These are phyloP conservation scores for Lyophyllum shimeji DNA, from an alignment of 768 basidiomycete species.

Conservation along the genomic window DNA sequence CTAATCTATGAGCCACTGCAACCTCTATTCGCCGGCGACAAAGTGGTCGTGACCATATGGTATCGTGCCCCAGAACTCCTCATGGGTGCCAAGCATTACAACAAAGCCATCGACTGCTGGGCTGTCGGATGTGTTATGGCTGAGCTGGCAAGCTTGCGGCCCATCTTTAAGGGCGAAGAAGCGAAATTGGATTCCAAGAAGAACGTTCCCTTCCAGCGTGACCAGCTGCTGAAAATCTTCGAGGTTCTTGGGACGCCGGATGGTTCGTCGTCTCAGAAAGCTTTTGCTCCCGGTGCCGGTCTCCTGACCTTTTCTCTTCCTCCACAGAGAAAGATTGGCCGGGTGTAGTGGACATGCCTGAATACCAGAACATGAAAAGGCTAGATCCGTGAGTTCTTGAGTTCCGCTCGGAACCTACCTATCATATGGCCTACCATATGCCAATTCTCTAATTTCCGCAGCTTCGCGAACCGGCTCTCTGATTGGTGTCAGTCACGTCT, in stretches of 20 bases:
- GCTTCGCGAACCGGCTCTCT: slow-evolving; percentile 54
- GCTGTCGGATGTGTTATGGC: slow-evolving; percentile 98
- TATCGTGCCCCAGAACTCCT: slow-evolving; percentile 97
- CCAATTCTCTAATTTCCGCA: slow-evolving; percentile 2
- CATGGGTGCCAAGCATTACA: slow-evolving; percentile 96
- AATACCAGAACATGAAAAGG: slow-evolving; percentile 79
- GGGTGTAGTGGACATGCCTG: slow-evolving; percentile 80
- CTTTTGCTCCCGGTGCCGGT: not conserved
- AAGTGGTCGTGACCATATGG: slow-evolving; percentile 99
- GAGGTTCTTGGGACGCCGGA: slow-evolving; percentile 91
- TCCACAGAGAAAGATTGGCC: slow-evolving; percentile 83
- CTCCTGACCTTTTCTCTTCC: slow-evolving; percentile 3
- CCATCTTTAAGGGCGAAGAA: slow-evolving; percentile 99
- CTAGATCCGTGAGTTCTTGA: slow-evolving; percentile 61
- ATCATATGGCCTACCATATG: not conserved
- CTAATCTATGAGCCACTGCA: slow-evolving; percentile 91
- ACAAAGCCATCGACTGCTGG: slow-evolving; percentile 96
- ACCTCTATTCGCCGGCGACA: slow-evolving; percentile 89
- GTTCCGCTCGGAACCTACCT: not conserved
- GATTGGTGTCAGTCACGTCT: slow-evolving; percentile 78
- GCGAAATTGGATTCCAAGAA: slow-evolving; percentile 97
- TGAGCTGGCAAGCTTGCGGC: slow-evolving; percentile 88
- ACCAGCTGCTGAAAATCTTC: slow-evolving; percentile 94
- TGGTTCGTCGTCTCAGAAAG: slow-evolving; percentile 44
- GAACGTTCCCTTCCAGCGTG: slow-evolving; percentile 94